Base-by-base conservation (phyloP, 768 basidiomycete species). In the Russula foetens region DNA sequence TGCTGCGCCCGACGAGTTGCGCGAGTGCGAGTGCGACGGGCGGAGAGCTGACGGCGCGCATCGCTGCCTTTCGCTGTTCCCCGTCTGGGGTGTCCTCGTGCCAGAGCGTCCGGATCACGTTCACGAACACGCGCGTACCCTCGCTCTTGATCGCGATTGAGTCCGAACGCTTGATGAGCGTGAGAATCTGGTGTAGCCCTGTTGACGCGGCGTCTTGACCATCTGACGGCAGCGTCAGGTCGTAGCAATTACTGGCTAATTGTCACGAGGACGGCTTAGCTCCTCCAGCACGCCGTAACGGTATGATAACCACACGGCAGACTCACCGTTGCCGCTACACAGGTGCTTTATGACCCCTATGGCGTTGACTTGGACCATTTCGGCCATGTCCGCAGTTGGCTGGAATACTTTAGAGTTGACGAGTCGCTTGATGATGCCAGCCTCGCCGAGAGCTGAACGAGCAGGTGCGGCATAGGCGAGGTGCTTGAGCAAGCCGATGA, bases 291-390 rank as follows among this genome's bases (percentile, higher is more conserved):
- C 17, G n/a, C n/a, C n/a, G 17, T 19, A 39, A 23, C 19, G 28
- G 9, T 23, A 43, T 21, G 38, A 17, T 33, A 24, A 45, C 19
- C 15, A 14, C 7, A n/a, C 24, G 12, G 19, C 24, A 14, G 15
- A 71, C 84, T 67, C 69, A 95, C 92, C 76, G 69, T 82, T 86
- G 39, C 81, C 81, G 64, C 81, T 84, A 69, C 90, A 93, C 56
- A 98, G 78, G 70, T 96, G 91, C 72, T 98, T 99, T 19, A 87
- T 82, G 8, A 92, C 80, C 1, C 92, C 92, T 53, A 98, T 88
- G 0, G 90, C 91, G 50, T 85, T 85, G 7, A 93, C 77, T 71
- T 98, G 96, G 1, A 98, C 84, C 24, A 90, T 81, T 56, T 92
- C 88, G 7, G 88, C 86, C 79, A 93, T 84, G 53, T 96, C 91